Conservation (phyloP, 345 rosid species). For the Cardamine occulta region DNA sequence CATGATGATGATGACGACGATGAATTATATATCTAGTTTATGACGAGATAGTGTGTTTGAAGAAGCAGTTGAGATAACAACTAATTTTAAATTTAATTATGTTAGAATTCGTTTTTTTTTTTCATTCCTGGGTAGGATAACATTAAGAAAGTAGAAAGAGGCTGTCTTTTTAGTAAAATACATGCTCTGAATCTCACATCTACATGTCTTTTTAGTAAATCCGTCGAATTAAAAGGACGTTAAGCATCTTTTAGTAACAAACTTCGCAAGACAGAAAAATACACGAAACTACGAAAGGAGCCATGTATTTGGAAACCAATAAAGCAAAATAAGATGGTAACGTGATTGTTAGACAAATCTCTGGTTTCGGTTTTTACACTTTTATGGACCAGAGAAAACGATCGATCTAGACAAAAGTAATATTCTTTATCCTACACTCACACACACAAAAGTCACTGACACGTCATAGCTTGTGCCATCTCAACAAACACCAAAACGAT, state of each 20-base stretch:
- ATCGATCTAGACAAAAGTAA: slow-evolving; percentile 1
- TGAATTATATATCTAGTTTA: slow-evolving; percentile 14
- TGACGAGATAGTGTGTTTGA: slow-evolving; percentile 28
- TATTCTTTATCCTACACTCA: slow-evolving; percentile 11
- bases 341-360: slow-evolving; percentile 27
- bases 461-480: slow-evolving; percentile 22
- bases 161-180: too few species aligned
- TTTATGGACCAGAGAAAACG: slow-evolving; percentile 36
- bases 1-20: slow-evolving; percentile 22
- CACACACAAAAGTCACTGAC: slow-evolving; percentile 10
- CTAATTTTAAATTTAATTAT: neutral
- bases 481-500: slow-evolving; percentile 28
- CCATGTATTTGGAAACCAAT: neutral
- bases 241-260: neutral
- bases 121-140: neutral
- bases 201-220: neutral
- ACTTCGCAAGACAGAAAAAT: neutral
- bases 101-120: neutral
- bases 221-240: neutral
- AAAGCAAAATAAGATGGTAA: slow-evolving; percentile 4
- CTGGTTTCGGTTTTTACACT: slow-evolving; percentile 40
- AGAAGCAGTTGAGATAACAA: slow-evolving; percentile 28
- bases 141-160: neutral
- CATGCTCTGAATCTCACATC: neutral
- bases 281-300: neutral